phyloP scores from a whole-genome alignment of 1,139 yeast species.

The Candida sp. region DNA sequence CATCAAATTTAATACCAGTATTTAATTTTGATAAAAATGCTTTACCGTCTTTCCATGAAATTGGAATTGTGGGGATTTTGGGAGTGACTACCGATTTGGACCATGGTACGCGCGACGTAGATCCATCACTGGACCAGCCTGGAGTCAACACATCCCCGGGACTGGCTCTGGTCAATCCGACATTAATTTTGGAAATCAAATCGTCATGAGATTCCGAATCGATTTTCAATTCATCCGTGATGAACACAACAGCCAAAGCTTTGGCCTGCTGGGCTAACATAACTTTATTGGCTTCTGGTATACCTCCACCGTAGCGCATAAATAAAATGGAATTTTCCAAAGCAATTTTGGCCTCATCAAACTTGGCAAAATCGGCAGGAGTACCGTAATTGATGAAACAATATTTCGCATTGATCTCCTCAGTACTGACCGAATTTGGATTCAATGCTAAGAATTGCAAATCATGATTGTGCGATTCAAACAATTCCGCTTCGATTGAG shows the following conservation, averaged over 20 bases:
- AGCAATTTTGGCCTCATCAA: constrained; percentile 34
- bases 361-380: constrained; percentile 47
- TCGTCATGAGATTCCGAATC: constrained; percentile 36
- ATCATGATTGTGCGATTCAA: constrained; percentile 27
- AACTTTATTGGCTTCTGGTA: constrained; percentile 38
- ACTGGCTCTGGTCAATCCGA: constrained; percentile 60
- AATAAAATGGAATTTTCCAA: constrained; percentile 49
- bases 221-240: constrained; percentile 26
- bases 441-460: constrained; percentile 53
- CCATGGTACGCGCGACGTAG: constrained; percentile 35
- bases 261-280: constrained; percentile 26
- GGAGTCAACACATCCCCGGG: constrained; percentile 84
- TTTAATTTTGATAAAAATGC: constrained; percentile 45
- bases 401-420: constrained; percentile 55
- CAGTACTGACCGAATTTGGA: constrained; percentile 55
- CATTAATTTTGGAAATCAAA: constrained; percentile 59
- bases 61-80: constrained; percentile 70
- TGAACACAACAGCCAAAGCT: constrained; percentile 35
- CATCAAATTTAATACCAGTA: constrained; percentile 41
- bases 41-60: constrained; percentile 69
- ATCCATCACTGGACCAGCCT: constrained; percentile 62
- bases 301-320: constrained; percentile 55
- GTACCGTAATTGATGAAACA: constrained; percentile 62
- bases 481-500: constrained; percentile 35
- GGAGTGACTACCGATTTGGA: constrained; percentile 56